phyloP scores from a whole-genome alignment of 352 stramenopile genomes.

The Globisporangium takayamanum region DNA sequence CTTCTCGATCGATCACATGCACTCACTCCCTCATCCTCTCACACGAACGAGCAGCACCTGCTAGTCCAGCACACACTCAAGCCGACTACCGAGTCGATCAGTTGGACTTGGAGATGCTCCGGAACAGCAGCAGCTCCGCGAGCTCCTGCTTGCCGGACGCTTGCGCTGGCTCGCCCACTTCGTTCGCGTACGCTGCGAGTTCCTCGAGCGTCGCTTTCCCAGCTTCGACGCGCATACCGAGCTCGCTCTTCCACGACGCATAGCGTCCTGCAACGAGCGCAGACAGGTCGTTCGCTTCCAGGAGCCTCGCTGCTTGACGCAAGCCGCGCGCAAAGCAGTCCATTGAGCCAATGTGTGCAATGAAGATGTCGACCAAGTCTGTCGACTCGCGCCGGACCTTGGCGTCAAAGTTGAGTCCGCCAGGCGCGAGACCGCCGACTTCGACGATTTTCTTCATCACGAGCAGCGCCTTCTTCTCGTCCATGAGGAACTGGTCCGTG shows the following conservation, averaged over 20 bases:
- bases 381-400: slow-evolving; percentile 81
- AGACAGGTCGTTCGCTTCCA: slow-evolving; percentile 45
- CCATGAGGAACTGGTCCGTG: slow-evolving; percentile 83
- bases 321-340: slow-evolving; percentile 76
- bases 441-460: slow-evolving; percentile 75
- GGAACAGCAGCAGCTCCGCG: slow-evolving; percentile 60
- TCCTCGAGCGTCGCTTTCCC: slow-evolving; percentile 63
- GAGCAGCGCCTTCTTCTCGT: slow-evolving; percentile 67
- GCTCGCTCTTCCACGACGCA: slow-evolving; percentile 46
- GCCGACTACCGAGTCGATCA: not conserved
- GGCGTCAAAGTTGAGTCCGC: slow-evolving; percentile 84
- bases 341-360: slow-evolving; percentile 83
- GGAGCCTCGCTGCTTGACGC: slow-evolving; percentile 58
- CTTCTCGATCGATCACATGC: not conserved
- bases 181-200: slow-evolving; percentile 32
- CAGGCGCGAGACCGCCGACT: slow-evolving; percentile 55
- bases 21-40: not conserved
- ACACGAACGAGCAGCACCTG: not conserved
- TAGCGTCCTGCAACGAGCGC: slow-evolving; percentile 58
- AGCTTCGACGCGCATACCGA: slow-evolving; percentile 55
- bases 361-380: slow-evolving; percentile 75
- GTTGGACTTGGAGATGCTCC: slow-evolving; percentile 15
- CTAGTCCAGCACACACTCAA: not conserved
- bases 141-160: slow-evolving; percentile 71
- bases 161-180: slow-evolving; percentile 50